Base-by-base conservation (phyloP, 1,284 basidiomycete species). In the Pseudozyma tsukubaensis region DNA sequence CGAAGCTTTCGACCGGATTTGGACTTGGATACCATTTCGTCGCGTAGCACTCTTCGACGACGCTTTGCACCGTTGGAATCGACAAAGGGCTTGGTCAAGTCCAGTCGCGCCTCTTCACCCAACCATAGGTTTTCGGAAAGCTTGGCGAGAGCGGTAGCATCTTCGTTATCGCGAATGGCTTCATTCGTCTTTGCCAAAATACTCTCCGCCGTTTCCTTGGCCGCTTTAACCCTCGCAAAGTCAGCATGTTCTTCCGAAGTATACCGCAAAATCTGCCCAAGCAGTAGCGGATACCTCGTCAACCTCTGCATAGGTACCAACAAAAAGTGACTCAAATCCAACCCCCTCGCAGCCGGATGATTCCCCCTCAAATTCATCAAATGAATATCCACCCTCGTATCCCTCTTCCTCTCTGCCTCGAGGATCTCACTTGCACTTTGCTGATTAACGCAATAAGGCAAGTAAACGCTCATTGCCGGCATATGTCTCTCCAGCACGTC, bases 291-390 rank as follows among this genome's bases (percentile, higher is more conserved):
- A 84, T 99, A 99, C 71, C 96, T 88, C 19, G 96, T 97, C 32
- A 99, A 88, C 79, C 97, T 91, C 18, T 97, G 95, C 94, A 97
- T 97, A 0, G 95, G 95, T 18, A 91, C 91, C 7, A 98, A 89
- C 37, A 98, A 85, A 85, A 94, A 97, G 75, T 92, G 93, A 1
- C 93, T 93, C 8, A 98, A 86, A 81, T 97, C 94, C 13, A 98
- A 86, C 73, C 91, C 94, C 53, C 94, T 88, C 5, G 91, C 90
- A 1, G 89, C 85, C 1, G 92, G 91, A 72, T 93, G 90, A 24
- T 88, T 88, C 65, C 92, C 90, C 54, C 91, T 88, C 14, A 94
- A 86, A 40, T 92, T 92, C 85, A 91, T 89, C 24, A 97, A 86
- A 76, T 91, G 89, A 6, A 85, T 81, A 1, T 89, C 89, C 3